These are phyloP conservation scores for Xylaria polymorpha DNA, from an alignment of 2,329 filamentous ascomycete species.

Conservation along the genomic window DNA sequence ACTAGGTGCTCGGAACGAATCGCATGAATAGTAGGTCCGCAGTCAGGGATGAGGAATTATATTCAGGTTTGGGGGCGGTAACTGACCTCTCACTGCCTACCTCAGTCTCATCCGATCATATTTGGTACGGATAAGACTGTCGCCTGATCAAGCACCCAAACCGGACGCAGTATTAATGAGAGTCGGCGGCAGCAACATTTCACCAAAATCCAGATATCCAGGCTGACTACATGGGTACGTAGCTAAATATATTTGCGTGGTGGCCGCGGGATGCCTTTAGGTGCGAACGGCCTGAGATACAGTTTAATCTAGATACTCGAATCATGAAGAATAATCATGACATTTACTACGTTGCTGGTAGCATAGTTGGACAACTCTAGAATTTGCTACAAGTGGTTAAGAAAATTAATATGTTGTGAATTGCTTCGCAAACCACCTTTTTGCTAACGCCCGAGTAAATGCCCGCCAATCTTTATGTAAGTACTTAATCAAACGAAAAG, in stretches of 20 bases:
- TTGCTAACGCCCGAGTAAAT: constrained; percentile 36
- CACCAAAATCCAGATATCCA: neutral
- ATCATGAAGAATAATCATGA: neutral
- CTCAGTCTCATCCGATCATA: neutral
- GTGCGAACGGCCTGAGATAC: neutral
- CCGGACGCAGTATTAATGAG: neutral
- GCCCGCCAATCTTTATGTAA: constrained; percentile 33
- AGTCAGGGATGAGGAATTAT: neutral
- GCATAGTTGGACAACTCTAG: neutral
- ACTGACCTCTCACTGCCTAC: neutral
- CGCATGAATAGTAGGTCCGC: neutral
- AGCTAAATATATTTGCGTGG: neutral
- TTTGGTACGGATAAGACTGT: neutral
- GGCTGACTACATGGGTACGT: neutral
- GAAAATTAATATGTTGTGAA: constrained; percentile 11
- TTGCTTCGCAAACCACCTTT: constrained; percentile 18
- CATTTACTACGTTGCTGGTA: neutral
- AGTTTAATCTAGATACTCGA: neutral
- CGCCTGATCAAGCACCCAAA: neutral
- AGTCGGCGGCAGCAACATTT: neutral
- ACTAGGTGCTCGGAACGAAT: neutral
- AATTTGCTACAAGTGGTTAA: neutral
- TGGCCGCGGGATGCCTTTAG: neutral
- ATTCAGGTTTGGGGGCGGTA: neutral
- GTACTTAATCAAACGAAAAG: constrained; percentile 3